Evolutionary conservation across 441 rosid genomes (phyloP).

Genomic region (Jatropha podagrica): DNA sequence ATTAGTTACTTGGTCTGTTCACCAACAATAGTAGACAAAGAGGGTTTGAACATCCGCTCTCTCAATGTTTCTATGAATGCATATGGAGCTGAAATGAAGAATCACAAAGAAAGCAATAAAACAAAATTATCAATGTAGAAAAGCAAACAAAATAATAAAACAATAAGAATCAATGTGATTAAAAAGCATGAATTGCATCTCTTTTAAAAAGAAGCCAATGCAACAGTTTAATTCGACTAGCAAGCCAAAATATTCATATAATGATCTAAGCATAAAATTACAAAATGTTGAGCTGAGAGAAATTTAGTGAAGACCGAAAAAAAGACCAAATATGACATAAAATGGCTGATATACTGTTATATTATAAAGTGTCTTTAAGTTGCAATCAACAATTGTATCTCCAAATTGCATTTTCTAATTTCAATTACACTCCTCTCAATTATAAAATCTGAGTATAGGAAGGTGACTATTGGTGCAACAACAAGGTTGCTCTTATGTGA

Average conservation of each 20-base stretch:
- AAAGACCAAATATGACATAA: neutral
- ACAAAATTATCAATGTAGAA: neutral
- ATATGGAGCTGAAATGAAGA: slow-evolving; percentile 48
- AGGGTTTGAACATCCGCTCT: slow-evolving; percentile 93
- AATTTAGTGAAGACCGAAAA: neutral
- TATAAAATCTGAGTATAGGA: neutral
- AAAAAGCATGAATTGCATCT: neutral
- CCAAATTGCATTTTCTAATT: neutral
- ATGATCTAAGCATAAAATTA: neutral
- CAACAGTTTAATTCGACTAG: neutral
- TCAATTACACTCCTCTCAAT: neutral
- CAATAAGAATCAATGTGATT: neutral
- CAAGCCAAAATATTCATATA: neutral
- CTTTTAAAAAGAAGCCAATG: neutral
- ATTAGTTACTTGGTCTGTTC: slow-evolving; percentile 59
- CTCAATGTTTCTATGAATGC: slow-evolving; percentile 88
- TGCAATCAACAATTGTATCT: neutral
- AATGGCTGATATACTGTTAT: neutral
- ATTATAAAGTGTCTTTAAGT: neutral
- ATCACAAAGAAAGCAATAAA: slow-evolving; percentile 1
- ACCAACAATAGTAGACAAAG: slow-evolving; percentile 75
- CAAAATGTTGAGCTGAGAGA: neutral
- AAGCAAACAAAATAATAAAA: neutral
- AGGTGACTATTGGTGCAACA: neutral
- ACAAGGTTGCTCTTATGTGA: neutral